Percentiles rank a stretch among this genome's conserved stretches.
These are phyloP conservation scores for Kwoniella europaea DNA, from an alignment of 768 basidiomycete species.

Conservation along the genomic window DNA sequence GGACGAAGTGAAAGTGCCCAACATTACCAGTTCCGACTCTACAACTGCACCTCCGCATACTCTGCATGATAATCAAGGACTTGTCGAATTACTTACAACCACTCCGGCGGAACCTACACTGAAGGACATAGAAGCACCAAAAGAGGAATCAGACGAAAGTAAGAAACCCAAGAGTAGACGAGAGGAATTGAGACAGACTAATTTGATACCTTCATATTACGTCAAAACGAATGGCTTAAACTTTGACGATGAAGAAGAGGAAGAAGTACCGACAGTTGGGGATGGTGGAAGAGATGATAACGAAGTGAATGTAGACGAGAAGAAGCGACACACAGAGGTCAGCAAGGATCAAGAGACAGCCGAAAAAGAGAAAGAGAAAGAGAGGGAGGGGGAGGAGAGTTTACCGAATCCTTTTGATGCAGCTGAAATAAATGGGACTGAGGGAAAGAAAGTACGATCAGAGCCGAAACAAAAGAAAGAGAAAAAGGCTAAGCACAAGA, in stretches of 20 bases:
- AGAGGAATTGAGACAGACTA: constrained; percentile 3
- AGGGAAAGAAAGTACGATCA: not conserved
- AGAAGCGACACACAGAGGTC: too few species aligned
- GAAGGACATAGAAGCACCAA: too few species aligned
- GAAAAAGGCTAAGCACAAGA: not conserved
- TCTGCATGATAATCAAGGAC: too few species aligned
- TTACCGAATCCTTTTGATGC: not conserved
- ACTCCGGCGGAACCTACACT: too few species aligned
- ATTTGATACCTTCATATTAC: constrained; percentile 10
- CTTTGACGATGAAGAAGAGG: not conserved
- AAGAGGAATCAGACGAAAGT: not conserved
- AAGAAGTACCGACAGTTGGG: not conserved
- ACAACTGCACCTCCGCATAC: too few species aligned
- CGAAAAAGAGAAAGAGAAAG: not conserved
- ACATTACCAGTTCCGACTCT: too few species aligned
- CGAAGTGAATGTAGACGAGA: too few species aligned
- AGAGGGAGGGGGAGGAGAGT: not conserved
- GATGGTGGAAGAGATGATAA: too few species aligned
- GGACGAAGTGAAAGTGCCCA: too few species aligned
- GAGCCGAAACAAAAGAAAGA: not conserved
- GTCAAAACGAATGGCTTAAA: not conserved
- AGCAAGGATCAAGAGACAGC: not conserved
- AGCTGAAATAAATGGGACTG: not conserved
- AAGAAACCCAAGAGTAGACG: not conserved
- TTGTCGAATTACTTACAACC: too few species aligned